Evolutionary conservation across 2,329 filamentous ascomycete species (phyloP).

Genomic region (Aspergillus fijiensis): DNA sequence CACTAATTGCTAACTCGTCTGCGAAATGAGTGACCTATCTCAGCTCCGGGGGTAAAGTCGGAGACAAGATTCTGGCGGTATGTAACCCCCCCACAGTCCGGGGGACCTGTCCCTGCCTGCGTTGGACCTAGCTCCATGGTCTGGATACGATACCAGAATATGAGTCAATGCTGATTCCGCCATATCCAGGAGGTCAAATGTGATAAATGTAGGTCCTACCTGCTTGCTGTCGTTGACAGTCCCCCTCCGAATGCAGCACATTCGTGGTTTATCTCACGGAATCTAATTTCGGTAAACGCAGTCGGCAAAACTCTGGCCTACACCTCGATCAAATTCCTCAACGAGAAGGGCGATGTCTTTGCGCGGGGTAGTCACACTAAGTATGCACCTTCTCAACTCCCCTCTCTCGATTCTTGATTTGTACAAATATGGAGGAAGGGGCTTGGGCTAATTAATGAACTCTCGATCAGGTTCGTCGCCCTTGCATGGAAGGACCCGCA

Average conservation of each 20-base stretch:
- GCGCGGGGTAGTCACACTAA: conserved; percentile 69
- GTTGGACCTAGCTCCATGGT: too few species aligned
- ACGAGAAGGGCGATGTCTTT: conserved; percentile 59
- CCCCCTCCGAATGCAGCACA: too few species aligned
- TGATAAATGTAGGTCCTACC: conserved; percentile 57
- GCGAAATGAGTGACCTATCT: conserved; percentile 52
- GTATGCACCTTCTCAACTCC: conserved; percentile 33
- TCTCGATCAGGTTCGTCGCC: conserved; percentile 51
- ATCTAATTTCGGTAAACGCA: conserved; percentile 22
- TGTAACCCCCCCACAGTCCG: conserved; percentile 17
- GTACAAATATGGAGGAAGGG: too few species aligned
- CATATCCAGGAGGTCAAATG: conserved; percentile 56
- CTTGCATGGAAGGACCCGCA: conserved; percentile 62
- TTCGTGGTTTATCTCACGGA: too few species aligned
- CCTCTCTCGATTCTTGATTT: too few species aligned
- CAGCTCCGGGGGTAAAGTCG: conserved; percentile 62
- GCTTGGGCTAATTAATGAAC: too few species aligned
- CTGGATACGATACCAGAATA: too few species aligned
- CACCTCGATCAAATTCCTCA: conserved; percentile 62
- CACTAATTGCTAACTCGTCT: neutral
- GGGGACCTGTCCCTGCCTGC: too few species aligned
- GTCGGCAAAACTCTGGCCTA: conserved; percentile 66
- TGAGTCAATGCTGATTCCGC: conserved; percentile 17
- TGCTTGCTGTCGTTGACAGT: neutral
- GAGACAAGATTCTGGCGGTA: conserved; percentile 58